These are phyloP conservation scores for Albizia julibrissin DNA, from an alignment of 306 rosid species.

Conservation along the genomic window DNA sequence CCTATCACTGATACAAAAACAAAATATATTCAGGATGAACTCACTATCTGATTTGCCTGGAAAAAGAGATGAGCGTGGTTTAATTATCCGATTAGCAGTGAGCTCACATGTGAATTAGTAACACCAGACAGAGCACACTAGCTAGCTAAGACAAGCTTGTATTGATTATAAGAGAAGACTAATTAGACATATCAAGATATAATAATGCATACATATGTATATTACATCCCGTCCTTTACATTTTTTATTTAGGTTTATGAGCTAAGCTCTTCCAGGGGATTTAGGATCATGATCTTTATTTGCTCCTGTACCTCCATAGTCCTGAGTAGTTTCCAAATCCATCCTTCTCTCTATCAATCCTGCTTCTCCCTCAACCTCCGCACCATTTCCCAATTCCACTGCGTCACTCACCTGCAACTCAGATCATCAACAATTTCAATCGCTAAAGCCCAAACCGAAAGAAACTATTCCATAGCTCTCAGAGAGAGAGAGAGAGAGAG, in stretches of 20 bases:
- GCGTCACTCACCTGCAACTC: constrained; percentile 32
- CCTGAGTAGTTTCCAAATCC: constrained; percentile 42
- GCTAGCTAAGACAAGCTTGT: neutral
- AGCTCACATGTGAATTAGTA: neutral
- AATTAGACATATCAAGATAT: neutral
- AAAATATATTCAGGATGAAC: too few species aligned
- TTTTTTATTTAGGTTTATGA: neutral
- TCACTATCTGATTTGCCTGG: neutral
- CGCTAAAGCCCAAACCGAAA: neutral
- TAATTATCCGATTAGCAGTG: neutral
- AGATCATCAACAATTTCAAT: neutral
- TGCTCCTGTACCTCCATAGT: constrained; percentile 54
- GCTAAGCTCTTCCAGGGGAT: constrained; percentile 39
- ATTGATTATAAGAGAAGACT: constrained; percentile 9
- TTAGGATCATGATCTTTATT: constrained; percentile 53
- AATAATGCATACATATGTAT: neutral
- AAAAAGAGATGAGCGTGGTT: neutral
- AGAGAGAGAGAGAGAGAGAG: neutral
- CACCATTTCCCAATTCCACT: constrained; percentile 16
- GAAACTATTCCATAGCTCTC: neutral
- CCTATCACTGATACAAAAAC: neutral
- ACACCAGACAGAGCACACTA: neutral
- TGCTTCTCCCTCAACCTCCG: constrained; percentile 15
- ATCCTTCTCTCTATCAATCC: constrained; percentile 35
- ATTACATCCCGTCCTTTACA: constrained; percentile 2